Conservation (phyloP, 169 alveolate species). For the Plasmodium fragile region DNA sequence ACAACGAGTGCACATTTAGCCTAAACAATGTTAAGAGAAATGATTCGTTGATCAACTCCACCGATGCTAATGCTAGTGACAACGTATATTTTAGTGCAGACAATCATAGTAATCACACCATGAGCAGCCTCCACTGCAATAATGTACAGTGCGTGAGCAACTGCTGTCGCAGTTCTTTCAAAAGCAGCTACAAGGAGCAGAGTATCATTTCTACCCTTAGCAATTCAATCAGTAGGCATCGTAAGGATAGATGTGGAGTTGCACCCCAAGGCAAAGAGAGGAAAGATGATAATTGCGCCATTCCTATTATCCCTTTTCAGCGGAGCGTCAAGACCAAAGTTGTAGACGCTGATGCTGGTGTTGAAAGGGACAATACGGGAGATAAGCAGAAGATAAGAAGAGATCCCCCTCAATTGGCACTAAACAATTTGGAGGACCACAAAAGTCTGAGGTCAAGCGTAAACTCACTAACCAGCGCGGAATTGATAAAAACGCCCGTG, state of each 20-base stretch:
- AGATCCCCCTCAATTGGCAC: neutral
- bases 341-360: neutral
- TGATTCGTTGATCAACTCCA: constrained; percentile 29
- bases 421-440: constrained; percentile 21
- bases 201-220: neutral
- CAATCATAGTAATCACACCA: neutral
- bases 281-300: constrained; percentile 24
- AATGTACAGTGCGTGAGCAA: neutral
- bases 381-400: neutral
- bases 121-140: neutral
- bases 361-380: neutral
- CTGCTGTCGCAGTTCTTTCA: neutral
- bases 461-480: constrained; percentile 26
- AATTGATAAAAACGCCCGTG: constrained; percentile 48
- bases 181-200: neutral
- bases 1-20: constrained; percentile 13
- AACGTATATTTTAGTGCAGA: neutral
- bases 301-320: constrained; percentile 26
- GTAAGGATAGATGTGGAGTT: neutral
- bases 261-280: constrained; percentile 1
- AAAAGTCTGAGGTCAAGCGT: constrained; percentile 61
- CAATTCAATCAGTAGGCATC: constrained; percentile 1
- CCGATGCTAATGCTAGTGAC: constrained; percentile 8
- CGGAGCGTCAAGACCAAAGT: neutral
- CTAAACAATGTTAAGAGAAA: constrained; percentile 55